Base-by-base conservation (phyloP, 305 asterid species). In the Fraxinus greggii region DNA sequence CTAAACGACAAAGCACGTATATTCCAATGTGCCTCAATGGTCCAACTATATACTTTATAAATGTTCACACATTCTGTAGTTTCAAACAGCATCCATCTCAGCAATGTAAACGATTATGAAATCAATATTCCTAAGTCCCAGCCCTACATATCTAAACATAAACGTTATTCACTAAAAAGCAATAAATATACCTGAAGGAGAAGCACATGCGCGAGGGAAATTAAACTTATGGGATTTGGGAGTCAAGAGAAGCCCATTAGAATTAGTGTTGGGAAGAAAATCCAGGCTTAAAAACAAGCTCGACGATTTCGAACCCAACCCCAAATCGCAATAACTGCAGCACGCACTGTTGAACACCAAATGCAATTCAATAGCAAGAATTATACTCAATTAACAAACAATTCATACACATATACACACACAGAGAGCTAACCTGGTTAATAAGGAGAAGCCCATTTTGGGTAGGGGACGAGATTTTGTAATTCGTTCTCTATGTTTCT, bases 301-400 rank as follows among this genome's bases (percentile, higher is more conserved):
- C 69, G 92, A 91, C 0, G 90, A 83, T 81, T 84, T 89, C 93
- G 90, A 88, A n/a, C 91, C 87, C 45, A 89, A 75, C 19, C 87
- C 89, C 75, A 73, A 29, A 79, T 54, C 79, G 82, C 88, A 86
- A 79, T 72, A 83, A 77, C 59, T 80, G 88, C 89, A 84, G 87
- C 81, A 85, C 70, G 83, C 82, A 83, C 90, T 88, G 86, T 72
- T 82, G 70, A 73, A 67, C 36, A 19, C 15, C 51, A 54, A 77
- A 77, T 3, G 23, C 40, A 3, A 26, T 61, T 28, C 78, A 67
- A 80, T 78, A 79, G 67, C 59, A 23, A 65, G 21, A 85, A 75
- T 19, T 54, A n/a, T 1, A 63, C 65, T 72, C 72, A 31, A 70
- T 83, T 79, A 12, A 45, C 40, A 29, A 35, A 31, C 26, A 51